phyloP scores from a whole-genome alignment of 78 protist genomes.

The Speleostelium caveatum region DNA sequence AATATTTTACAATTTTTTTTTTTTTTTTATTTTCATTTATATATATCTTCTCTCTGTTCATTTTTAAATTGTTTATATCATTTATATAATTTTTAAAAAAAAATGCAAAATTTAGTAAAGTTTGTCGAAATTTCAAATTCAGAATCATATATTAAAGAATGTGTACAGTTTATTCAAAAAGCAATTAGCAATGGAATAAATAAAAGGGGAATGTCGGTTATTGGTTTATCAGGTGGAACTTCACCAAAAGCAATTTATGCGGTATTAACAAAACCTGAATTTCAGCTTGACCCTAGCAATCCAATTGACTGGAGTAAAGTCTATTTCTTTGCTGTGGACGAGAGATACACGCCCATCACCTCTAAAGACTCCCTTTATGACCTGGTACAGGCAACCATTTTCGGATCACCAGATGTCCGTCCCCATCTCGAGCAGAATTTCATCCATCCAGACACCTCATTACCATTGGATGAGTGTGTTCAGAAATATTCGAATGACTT shows the following conservation, averaged over 20 bases:
- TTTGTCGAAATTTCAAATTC: not conserved
- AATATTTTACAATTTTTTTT: too few relatives aligned
- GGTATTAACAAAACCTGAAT: not conserved
- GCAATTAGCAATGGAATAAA: slow-evolving; percentile 24
- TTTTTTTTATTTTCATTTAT: too few relatives aligned
- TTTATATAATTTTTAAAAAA: too few relatives aligned
- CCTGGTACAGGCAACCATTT: slow-evolving; percentile 24
- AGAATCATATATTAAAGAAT: not conserved
- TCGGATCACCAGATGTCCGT: not conserved
- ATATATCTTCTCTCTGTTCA: too few relatives aligned
- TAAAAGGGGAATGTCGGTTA: slow-evolving; percentile 36
- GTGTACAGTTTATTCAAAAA: slow-evolving; percentile 6
- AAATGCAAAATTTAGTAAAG: not conserved
- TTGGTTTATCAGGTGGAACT: slow-evolving; percentile 76
- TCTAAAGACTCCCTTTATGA: slow-evolving; percentile 48
- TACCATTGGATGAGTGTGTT: slow-evolving; percentile 57
- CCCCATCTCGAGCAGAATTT: not conserved
- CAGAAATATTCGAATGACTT: not conserved
- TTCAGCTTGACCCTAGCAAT: not conserved
- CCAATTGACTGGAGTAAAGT: slow-evolving; percentile 45
- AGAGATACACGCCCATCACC: slow-evolving; percentile 41
- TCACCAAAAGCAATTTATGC: slow-evolving; percentile 73
- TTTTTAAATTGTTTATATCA: too few relatives aligned
- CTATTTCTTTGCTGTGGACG: slow-evolving; percentile 48
- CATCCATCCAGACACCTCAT: slow-evolving; percentile 40